Conservation (phyloP, 225 moss, liverwort and hornwort genomes). For the Neckera pumila region DNA sequence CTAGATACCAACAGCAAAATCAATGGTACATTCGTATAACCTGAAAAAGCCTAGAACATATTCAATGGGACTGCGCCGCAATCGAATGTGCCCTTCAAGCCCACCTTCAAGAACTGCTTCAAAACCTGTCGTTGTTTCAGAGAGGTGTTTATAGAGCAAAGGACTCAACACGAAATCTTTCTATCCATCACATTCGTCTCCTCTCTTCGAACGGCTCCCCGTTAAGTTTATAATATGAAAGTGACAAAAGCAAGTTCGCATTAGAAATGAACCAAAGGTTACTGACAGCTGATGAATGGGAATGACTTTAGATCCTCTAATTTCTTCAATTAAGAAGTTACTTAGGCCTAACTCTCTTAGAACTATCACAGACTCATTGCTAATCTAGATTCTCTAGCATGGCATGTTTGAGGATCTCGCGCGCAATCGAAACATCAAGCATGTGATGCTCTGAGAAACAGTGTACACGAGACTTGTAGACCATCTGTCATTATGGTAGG, state of each 20-base stretch:
- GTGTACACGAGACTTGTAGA: too few species aligned
- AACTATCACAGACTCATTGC: too few species aligned
- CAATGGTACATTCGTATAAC: background rate
- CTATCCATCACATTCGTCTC: background rate
- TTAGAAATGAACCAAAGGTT: background rate
- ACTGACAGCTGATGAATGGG: background rate
- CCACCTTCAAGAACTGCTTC: background rate
- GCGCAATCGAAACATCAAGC: background rate
- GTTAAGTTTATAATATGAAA: background rate
- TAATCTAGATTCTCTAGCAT: background rate
- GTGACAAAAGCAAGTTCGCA: background rate
- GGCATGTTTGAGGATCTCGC: background rate
- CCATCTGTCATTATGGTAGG: background rate
- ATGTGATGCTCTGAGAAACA: background rate
- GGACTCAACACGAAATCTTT: background rate
- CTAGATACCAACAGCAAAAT: background rate
- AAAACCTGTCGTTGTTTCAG: background rate
- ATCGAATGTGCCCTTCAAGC: background rate
- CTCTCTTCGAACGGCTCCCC: background rate
- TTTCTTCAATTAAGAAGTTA: background rate
- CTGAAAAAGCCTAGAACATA: background rate
- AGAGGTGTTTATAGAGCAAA: background rate
- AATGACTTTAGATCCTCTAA: background rate
- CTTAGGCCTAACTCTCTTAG: background rate
- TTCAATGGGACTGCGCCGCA: background rate